A percentile compares a stretch with the other conserved stretches of the same genome.
Conservation (phyloP, 805 yeast genomes). For the Teunomyces panamensis region DNA sequence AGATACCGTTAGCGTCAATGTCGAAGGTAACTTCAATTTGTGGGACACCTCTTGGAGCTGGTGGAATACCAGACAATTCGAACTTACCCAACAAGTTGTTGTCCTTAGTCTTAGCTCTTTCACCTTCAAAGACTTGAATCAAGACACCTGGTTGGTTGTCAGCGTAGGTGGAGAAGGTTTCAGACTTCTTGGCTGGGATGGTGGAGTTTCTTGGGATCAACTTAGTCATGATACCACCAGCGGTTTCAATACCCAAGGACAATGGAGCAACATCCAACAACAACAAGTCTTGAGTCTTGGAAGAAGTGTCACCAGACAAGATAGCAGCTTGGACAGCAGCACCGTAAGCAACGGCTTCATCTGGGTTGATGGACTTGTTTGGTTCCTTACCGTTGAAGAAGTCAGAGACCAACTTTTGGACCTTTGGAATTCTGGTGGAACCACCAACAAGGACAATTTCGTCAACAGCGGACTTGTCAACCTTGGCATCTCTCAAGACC, state of each 20-base stretch:
- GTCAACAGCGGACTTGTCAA: slow-evolving; percentile 84
- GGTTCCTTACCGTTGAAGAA: slow-evolving; percentile 98
- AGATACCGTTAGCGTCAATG: slow-evolving; percentile 95
- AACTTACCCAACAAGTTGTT: slow-evolving; percentile 96
- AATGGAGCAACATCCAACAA: slow-evolving; percentile 96
- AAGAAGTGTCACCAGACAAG: slow-evolving; percentile 91
- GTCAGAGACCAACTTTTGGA: slow-evolving; percentile 92
- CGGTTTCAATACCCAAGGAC: slow-evolving; percentile 96
- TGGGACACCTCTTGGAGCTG: slow-evolving; percentile 98
- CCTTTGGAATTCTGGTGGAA: slow-evolving; percentile 97
- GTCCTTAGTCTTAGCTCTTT: slow-evolving; percentile 93
- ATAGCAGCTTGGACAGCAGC: slow-evolving; percentile 99
- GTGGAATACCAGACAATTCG: slow-evolving; percentile 95
- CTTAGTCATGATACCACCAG: slow-evolving; percentile 99
- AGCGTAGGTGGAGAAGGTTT: slow-evolving; percentile 93
- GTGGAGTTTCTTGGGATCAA: slow-evolving; percentile 98
- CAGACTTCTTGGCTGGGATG: slow-evolving; percentile 96
- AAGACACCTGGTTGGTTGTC: slow-evolving; percentile 99
- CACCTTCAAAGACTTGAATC: slow-evolving; percentile 98
- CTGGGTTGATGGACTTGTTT: slow-evolving; percentile 95
- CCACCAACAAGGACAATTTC: slow-evolving; percentile 97
- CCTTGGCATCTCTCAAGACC: slow-evolving; percentile 85
- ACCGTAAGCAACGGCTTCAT: slow-evolving; percentile 99
- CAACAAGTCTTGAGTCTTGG: slow-evolving; percentile 93
- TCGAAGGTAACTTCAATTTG: slow-evolving; percentile 97